Percentiles rank a stretch among this genome's conserved stretches.
These are phyloP conservation scores for Inga laurina DNA, from an alignment of 306 rosid species.

Conservation along the genomic window DNA sequence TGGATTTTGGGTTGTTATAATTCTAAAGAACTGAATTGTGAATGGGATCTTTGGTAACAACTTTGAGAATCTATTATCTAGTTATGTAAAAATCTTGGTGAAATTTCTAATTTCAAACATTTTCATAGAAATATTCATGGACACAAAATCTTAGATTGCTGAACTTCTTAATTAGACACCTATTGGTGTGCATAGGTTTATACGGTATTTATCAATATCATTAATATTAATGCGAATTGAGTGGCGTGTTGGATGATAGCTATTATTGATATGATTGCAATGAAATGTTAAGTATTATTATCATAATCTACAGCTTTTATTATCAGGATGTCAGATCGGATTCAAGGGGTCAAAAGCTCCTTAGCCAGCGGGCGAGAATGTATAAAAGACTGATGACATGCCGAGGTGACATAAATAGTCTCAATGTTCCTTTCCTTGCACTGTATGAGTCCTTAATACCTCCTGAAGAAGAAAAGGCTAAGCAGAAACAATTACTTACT, in stretches of 20 bases:
- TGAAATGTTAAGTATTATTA: constrained; percentile 22
- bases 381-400: constrained; percentile 57
- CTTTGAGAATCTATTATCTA: not conserved
- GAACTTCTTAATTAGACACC: not conserved
- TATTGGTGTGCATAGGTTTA: constrained; percentile 6
- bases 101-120: constrained; percentile 3
- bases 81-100: not conserved
- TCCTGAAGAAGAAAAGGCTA: constrained; percentile 81
- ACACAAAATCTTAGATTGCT: not conserved
- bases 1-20: not conserved
- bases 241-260: constrained; percentile 27
- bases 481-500: constrained; percentile 69
- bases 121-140: not conserved
- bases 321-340: constrained; percentile 81
- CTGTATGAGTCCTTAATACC: constrained; percentile 77
- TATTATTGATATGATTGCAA: constrained; percentile 9
- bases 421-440: constrained; percentile 62
- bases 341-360: constrained; percentile 65
- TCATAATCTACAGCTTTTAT: constrained; percentile 35
- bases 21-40: not conserved
- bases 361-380: constrained; percentile 70
- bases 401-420: constrained; percentile 73
- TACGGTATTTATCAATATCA: constrained; percentile 4
- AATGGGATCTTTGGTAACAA: not conserved
- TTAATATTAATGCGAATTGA: constrained; percentile 9